phyloP scores from a whole-genome alignment of 305 asterid genomes.

The Stenogyne calaminthoides region DNA sequence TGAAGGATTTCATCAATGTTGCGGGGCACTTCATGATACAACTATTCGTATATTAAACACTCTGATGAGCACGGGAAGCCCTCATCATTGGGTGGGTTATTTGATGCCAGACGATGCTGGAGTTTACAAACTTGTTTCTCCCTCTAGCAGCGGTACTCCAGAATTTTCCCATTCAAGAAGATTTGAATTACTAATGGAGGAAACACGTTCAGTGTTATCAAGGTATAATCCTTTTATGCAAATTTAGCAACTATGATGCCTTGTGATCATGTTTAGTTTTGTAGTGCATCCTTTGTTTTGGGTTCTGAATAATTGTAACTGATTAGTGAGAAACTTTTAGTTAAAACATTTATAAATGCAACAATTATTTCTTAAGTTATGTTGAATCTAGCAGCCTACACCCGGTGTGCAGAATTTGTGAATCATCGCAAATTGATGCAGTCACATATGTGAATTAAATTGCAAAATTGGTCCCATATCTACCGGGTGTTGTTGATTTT shows the following conservation, averaged over 20 bases:
- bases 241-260: constrained; percentile 3
- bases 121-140: constrained; percentile 38
- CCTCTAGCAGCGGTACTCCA: constrained; percentile 31
- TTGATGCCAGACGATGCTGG: constrained; percentile 67
- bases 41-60: constrained; percentile 54
- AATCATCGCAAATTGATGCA: not conserved
- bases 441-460: not conserved
- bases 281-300: too few relatives aligned
- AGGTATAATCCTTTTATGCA: constrained; percentile 46
- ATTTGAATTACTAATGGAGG: constrained; percentile 64
- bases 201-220: constrained; percentile 61
- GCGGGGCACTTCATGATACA: constrained; percentile 55
- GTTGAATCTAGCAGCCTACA: not conserved
- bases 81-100: constrained; percentile 64
- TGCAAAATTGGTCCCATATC: too few relatives aligned
- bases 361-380: not conserved
- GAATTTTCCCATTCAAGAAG: constrained; percentile 46
- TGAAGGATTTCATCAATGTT: constrained; percentile 62
- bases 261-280: too few relatives aligned
- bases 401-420: not conserved
- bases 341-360: too few relatives aligned
- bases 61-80: constrained; percentile 63
- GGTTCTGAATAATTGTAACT: too few relatives aligned
- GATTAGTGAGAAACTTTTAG: too few relatives aligned
- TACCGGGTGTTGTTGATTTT: too few relatives aligned